These are phyloP conservation scores for Medicago ruthenica DNA, from an alignment of 306 rosid genomes.

Conservation along the genomic window DNA sequence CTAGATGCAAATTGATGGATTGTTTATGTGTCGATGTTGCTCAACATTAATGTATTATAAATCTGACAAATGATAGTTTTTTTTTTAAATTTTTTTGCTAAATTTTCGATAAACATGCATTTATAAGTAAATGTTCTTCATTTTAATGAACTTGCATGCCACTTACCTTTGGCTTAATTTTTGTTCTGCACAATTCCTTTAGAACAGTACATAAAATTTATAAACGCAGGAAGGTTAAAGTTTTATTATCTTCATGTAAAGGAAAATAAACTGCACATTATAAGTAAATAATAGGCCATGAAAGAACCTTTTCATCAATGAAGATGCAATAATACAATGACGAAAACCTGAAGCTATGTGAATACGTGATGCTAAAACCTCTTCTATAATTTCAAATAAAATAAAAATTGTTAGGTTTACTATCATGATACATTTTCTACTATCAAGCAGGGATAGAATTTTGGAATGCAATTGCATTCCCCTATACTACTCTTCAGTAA, in stretches of 20 bases:
- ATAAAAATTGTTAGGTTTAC: neutral
- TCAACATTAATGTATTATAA: neutral
- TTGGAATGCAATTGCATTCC: neutral
- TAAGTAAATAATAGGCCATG: neutral
- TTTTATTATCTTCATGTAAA: neutral
- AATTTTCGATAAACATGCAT: neutral
- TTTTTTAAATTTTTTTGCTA: neutral
- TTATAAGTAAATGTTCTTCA: neutral
- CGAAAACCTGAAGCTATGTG: conserved; percentile 16
- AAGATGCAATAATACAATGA: conserved; percentile 4
- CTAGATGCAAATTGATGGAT: neutral
- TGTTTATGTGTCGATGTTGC: neutral
- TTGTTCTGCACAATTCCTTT: neutral
- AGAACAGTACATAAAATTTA: neutral
- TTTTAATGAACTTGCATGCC: conserved; percentile 2
- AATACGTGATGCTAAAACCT: conserved; percentile 7
- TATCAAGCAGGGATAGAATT: no score
- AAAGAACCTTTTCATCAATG: neutral
- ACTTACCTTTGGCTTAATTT: neutral
- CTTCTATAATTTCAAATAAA: conserved; percentile 30
- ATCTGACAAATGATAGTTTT: neutral
- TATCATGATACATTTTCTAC: conserved; percentile 3
- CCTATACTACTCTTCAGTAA: conserved; percentile 11
- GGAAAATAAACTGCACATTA: neutral
- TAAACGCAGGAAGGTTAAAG: no score